phyloP scores from a whole-genome alignment of 1,284 basidiomycete genomes.

The Macrocybe sp. region DNA sequence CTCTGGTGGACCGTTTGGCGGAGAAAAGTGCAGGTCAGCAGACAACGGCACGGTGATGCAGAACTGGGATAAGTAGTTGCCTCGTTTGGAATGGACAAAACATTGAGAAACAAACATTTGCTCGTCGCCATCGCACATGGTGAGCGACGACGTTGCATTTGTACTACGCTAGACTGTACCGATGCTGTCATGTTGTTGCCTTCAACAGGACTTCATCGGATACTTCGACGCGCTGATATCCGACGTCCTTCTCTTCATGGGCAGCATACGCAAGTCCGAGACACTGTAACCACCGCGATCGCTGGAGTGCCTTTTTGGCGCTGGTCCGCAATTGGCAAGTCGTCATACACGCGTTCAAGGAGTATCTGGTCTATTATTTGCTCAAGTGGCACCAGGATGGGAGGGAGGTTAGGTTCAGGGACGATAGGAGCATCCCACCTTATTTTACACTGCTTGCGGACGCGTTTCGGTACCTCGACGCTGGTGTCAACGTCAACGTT shows the following conservation, averaged over 20 bases:
- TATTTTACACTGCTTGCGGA: conserved; percentile 69
- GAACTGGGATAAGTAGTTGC: no score
- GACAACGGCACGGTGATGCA: conserved; percentile 43
- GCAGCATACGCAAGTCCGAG: conserved; percentile 53
- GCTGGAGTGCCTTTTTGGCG: conserved; percentile 40
- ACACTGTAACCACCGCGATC: conserved; percentile 66
- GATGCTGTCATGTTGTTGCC: no score
- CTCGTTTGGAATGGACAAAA: no score
- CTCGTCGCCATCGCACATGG: no score
- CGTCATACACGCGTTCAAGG: conserved; percentile 65
- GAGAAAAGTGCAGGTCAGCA: conserved; percentile 53
- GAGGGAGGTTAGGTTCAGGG: conserved; percentile 48
- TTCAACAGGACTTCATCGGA: no score
- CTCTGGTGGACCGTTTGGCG: conserved; percentile 53
- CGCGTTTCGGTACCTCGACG: conserved; percentile 77
- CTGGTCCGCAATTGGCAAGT: conserved; percentile 59
- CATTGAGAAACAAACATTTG: no score
- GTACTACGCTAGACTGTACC: no score
- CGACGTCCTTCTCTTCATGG: conserved; percentile 64
- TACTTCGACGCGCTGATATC: conserved; percentile 55
- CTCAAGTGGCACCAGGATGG: conserved; percentile 71
- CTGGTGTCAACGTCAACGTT: conserved; percentile 54
- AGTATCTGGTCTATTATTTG: conserved; percentile 72
- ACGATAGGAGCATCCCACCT: conserved; percentile 58
- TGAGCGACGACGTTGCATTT: no score